phyloP scores from a whole-genome alignment of 345 rosid genomes.

The Eucalyptus globulus region DNA sequence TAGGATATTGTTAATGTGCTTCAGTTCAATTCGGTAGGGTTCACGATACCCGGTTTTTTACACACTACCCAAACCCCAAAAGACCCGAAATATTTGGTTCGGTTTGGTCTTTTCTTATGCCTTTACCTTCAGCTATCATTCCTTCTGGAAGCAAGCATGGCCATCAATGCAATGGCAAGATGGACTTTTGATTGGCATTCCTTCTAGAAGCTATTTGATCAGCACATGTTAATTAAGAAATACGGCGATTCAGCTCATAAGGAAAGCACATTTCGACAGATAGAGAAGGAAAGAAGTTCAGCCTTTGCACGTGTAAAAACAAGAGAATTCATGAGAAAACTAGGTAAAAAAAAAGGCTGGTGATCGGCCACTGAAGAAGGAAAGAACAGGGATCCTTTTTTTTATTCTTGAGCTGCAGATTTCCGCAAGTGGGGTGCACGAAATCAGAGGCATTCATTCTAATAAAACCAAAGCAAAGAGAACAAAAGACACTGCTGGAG shows the following conservation, averaged over 20 bases:
- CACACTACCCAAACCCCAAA: neutral
- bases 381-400: no score
- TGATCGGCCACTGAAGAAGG: no score
- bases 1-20: neutral
- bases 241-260: neutral
- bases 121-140: neutral
- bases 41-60: neutral
- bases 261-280: neutral
- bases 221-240: neutral
- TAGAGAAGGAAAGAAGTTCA: neutral
- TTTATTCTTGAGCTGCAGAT: no score
- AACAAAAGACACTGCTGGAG: no score
- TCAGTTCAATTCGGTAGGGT: neutral
- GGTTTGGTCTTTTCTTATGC: neutral
- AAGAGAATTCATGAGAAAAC: neutral
- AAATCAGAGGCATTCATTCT: no score
- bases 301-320: neutral
- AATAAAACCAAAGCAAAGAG: no score
- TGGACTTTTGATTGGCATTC: neutral
- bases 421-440: no score
- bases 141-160: neutral
- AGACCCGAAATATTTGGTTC: neutral
- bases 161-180: neutral
- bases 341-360: no score
- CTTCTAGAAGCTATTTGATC: neutral